Base-by-base conservation (phyloP, 768 basidiomycete genomes). In the Rhizopogon roseolus region DNA sequence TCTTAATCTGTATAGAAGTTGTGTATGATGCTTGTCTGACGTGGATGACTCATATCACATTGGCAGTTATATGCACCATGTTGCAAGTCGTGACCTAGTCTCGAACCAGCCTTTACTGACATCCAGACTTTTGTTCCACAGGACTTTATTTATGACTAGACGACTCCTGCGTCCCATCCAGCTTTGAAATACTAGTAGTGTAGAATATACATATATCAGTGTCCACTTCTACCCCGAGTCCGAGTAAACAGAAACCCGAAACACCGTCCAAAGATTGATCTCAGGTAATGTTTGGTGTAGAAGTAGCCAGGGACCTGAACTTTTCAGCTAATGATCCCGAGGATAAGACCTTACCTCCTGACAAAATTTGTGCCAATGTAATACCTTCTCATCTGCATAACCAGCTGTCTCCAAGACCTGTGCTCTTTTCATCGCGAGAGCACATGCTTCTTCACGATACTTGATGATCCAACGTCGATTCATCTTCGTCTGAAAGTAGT, bases 331-430 rank as follows among this genome's bases (percentile, higher is more conserved):
- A 2, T 13, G 19, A 46, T 46, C 19, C 32, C 7, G 7, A 46
- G 19, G 32, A n/a, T 6, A 41, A 41, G 22, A 17, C 53, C 63
- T 52, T 62, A 76, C 80, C 68, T 78, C 74, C 4, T 73, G 69
- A 63, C 85, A 86, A 27, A 80, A 77, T n/a, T 72, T 72, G 59
- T 77, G 67, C 84, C 84, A 84, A 6, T 79, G 73, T 48, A 76
- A 62, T 49, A 71, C 78, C 61, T 69, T 69, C 54, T 71, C 75
- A 46, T 73, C 72, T 25, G 67, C 65, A 27, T 65, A 71, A 44
- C 69, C 61, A 49, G 67, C 62, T 11, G 65, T 55, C 4, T 70
- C 70, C 50, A 73, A 64, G 6, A 66, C 66, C 22, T 63, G 63
- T 16, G 60, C 60, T 49, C 77, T 72, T 64, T 77, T 79, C 42